phyloP scores from a whole-genome alignment of 352 stramenopile genomes.

The Globisporangium paddicum region DNA sequence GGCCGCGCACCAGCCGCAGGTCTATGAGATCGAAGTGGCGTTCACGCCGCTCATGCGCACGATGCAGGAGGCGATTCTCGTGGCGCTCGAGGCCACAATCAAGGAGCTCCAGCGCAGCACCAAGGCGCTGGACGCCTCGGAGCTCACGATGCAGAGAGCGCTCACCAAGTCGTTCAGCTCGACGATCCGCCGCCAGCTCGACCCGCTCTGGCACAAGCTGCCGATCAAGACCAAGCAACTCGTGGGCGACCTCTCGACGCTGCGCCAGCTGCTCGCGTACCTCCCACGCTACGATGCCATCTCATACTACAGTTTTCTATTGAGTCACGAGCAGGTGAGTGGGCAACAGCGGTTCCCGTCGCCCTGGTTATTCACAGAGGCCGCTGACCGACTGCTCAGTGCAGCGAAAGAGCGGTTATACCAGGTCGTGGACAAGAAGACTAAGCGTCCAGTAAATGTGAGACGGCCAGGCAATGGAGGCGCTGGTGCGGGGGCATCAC shows the following conservation, averaged over 20 bases:
- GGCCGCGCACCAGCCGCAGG: slow-evolving; percentile 79
- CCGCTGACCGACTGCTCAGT: slow-evolving; percentile 91
- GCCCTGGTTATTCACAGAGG: slow-evolving; percentile 93
- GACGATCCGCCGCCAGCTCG: slow-evolving; percentile 87
- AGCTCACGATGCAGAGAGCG: slow-evolving; percentile 93
- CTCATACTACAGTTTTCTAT: slow-evolving; percentile 94
- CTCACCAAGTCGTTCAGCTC: slow-evolving; percentile 79
- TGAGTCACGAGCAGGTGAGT: slow-evolving; percentile 89
- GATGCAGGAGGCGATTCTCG: slow-evolving; percentile 93
- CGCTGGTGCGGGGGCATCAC: slow-evolving; percentile 1
- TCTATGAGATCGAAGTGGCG: slow-evolving; percentile 93
- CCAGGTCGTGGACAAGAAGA: slow-evolving; percentile 61
- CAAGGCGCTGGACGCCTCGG: slow-evolving; percentile 73
- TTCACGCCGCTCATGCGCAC: slow-evolving; percentile 91
- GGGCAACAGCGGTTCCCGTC: slow-evolving; percentile 80
- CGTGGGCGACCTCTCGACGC: slow-evolving; percentile 70
- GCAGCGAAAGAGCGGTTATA: slow-evolving; percentile 93
- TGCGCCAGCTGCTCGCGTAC: slow-evolving; percentile 88
- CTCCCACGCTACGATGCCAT: slow-evolving; percentile 95
- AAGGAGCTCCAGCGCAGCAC: slow-evolving; percentile 90
- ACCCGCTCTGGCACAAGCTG: slow-evolving; percentile 97
- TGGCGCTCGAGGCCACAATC: slow-evolving; percentile 91
- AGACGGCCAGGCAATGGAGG: slow-evolving; percentile 13
- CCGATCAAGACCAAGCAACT: slow-evolving; percentile 92
- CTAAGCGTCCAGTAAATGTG: slow-evolving; percentile 34